A percentile compares a stretch with the other conserved stretches of the same genome.
Evolutionary conservation across 495 filamentous ascomycete species (phyloP).

Genomic region (Talaromyces trachyspermus): DNA sequence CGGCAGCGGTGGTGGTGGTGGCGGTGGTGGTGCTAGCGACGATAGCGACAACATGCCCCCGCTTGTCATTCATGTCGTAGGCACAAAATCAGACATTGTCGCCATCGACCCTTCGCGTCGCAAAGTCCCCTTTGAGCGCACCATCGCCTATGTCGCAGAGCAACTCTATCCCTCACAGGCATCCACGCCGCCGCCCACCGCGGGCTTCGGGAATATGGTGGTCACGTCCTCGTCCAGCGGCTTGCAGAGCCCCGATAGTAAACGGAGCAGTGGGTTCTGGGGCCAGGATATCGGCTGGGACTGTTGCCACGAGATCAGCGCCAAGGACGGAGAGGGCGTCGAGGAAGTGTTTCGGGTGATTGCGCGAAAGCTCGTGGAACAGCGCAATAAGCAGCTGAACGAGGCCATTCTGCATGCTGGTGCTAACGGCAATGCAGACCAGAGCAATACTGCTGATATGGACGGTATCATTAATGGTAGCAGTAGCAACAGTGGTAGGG

Average conservation of each 20-base stretch:
- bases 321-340: conserved; percentile 89
- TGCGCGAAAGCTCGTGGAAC: conserved; percentile 88
- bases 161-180: conserved; percentile 64
- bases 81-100: conserved; percentile 90
- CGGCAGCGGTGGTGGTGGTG: conserved; percentile 8
- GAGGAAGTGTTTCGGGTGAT: conserved; percentile 97
- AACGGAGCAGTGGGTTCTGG: conserved; percentile 81
- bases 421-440: conserved; percentile 8
- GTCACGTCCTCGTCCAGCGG: conserved; percentile 20
- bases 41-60: conserved; percentile 26
- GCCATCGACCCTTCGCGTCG: conserved; percentile 66
- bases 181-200: conserved; percentile 59
- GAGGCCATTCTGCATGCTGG: conserved; percentile 7
- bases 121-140: conserved; percentile 85
- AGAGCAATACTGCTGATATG: conserved; percentile 11
- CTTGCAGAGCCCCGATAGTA: conserved; percentile 60
- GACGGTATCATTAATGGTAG: conserved; percentile 17
- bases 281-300: conserved; percentile 91
- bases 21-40: neutral
- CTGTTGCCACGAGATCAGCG: conserved; percentile 92
- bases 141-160: conserved; percentile 90
- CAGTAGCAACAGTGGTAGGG: conserved; percentile 16
- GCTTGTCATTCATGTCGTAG: conserved; percentile 91
- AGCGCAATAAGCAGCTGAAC: conserved; percentile 51
- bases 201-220: conserved; percentile 24